phyloP scores from a whole-genome alignment of 495 filamentous ascomycete genomes.

The Annulohypoxylon bovei region DNA sequence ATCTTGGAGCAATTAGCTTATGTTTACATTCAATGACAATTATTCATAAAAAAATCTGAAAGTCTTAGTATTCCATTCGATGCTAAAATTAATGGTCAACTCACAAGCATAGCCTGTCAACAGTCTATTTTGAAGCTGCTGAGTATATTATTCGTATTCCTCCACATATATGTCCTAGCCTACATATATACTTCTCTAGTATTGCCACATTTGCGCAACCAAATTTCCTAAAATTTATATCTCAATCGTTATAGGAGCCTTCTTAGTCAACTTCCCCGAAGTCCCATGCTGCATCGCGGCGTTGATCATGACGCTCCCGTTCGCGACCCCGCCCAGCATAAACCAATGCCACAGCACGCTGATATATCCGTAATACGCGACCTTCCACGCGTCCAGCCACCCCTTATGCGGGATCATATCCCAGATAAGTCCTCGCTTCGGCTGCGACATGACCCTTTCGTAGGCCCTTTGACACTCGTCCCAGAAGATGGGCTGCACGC shows the following conservation, averaged over 20 bases:
- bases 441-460: constrained; percentile 69
- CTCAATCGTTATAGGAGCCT: constrained; percentile 56
- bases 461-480: constrained; percentile 78
- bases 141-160: neutral
- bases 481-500: constrained; percentile 75
- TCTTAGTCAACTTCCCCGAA: constrained; percentile 71
- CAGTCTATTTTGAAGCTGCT: too few species aligned
- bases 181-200: neutral
- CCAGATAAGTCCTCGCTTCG: constrained; percentile 57
- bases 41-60: neutral
- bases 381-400: constrained; percentile 70
- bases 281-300: constrained; percentile 76
- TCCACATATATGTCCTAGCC: neutral
- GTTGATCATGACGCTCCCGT: constrained; percentile 77
- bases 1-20: neutral
- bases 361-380: constrained; percentile 69
- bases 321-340: constrained; percentile 65
- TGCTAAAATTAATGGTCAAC: too few species aligned
- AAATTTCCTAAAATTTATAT: constrained; percentile 47
- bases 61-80: neutral
- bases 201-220: neutral
- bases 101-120: too few species aligned
- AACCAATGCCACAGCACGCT: constrained; percentile 80
- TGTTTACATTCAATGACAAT: neutral
- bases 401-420: constrained; percentile 59